Evolutionary conservation across 192 early-diverging fungal genomes (phyloP).

Genomic region (Neocallimastix lanati): DNA sequence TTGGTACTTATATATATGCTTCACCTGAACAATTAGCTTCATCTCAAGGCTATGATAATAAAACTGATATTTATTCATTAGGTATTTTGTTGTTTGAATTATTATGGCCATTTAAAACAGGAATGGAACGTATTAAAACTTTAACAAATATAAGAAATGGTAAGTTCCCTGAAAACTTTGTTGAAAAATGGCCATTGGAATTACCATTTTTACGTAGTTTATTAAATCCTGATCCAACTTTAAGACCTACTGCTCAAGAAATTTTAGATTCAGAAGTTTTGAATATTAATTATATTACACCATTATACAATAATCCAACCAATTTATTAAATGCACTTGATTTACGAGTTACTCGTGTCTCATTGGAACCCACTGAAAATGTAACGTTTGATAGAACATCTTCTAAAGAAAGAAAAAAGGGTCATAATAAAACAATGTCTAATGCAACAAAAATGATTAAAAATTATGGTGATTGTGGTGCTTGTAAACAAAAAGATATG

Average conservation of each 20-base stretch:
- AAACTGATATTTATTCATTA: slow-evolving; percentile 77
- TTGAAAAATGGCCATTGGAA: slow-evolving; percentile 49
- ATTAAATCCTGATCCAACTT: slow-evolving; percentile 50
- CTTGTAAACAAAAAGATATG: not conserved
- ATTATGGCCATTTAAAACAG: slow-evolving; percentile 67
- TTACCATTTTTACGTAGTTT: slow-evolving; percentile 64
- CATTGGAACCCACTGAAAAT: not conserved
- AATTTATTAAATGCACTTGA: not conserved
- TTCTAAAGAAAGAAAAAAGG: not conserved
- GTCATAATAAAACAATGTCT: not conserved
- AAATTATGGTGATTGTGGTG: not conserved
- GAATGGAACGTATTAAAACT: slow-evolving; percentile 71
- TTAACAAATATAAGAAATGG: slow-evolving; percentile 44
- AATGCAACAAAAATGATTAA: not conserved
- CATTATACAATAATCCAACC: not conserved
- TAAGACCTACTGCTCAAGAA: slow-evolving; percentile 48
- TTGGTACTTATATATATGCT: slow-evolving; percentile 4
- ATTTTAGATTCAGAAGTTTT: slow-evolving; percentile 22
- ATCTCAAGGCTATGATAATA: slow-evolving; percentile 14
- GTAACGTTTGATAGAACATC: not conserved
- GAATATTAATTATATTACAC: not conserved
- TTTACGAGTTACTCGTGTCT: not conserved
- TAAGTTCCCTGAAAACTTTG: slow-evolving; percentile 46
- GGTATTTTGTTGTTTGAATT: slow-evolving; percentile 96
- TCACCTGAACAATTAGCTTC: slow-evolving; percentile 6